Base-by-base conservation (phyloP, 768 basidiomycete species). In the Phanerodontia chrysosporium region DNA sequence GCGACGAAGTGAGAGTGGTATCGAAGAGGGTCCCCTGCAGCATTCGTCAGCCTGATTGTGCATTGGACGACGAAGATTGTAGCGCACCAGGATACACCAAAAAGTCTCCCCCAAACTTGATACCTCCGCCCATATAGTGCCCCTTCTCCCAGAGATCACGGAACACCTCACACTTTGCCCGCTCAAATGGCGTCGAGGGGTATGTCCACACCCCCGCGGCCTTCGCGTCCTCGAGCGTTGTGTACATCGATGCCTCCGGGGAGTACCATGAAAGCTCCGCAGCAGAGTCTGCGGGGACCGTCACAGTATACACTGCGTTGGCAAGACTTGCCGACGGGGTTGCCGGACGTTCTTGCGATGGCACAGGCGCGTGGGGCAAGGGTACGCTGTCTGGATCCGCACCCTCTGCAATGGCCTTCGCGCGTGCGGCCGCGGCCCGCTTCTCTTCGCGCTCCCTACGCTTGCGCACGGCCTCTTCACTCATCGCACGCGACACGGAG, bases 1-100 rank as follows among this genome's bases (percentile, higher is more conserved):
- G 90, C 90, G 22, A 87, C 86, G 69, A 98, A 98, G 71, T 99
- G 97, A 2, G 96, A 97, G 69, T 99, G 97, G 71, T 96, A 99
- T 25, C 97, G 83, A 53, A 98, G 74, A 9, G 95, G 94, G 70
- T 99, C 95, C 57, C 94, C 94, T 96, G 55, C 7, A 39, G 3
- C 6, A 29, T 12, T 45, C 14, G 35, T 39, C 22, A 49, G 25
- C 4, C 30, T 42, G 8, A 18, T 18, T 18, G 4, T 7, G 4
- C 8, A 18, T 18, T 35, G 39, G 18, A 18, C 8, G 8, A 18
- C 22, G 25, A 21, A 39, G 2, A 39, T 1, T 9, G 16, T 42
- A 72, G n/a, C 83, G 44, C 69, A 89, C 96, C 96, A 53, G 97
- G 97, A 74, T 99, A 99, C 1, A 98, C 90, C 45, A 99, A 75